A percentile compares a stretch with the other conserved stretches of the same genome.
phyloP scores from a whole-genome alignment of 2,329 filamentous ascomycete species.

The Colletotrichum graminicola region DNA sequence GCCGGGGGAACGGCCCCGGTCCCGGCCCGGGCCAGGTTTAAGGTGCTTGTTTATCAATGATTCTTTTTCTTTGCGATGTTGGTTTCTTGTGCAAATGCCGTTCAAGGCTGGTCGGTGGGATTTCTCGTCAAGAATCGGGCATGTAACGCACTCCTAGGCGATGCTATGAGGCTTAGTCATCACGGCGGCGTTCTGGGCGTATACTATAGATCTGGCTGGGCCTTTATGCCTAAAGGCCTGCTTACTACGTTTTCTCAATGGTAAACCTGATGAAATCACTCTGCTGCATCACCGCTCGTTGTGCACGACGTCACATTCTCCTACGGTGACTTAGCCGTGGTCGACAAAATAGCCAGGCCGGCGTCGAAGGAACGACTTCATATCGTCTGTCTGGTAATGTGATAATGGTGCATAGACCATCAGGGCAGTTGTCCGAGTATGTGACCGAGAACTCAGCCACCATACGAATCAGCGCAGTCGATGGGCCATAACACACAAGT shows the following conservation, averaged over 20 bases:
- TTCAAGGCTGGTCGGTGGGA: neutral
- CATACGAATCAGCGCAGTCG: neutral
- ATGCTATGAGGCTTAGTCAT: slow-evolving; percentile 27
- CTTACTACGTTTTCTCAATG: neutral
- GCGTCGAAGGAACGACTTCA: neutral
- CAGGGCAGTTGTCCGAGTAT: neutral
- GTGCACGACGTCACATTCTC: too few relatives aligned
- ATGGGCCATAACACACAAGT: neutral
- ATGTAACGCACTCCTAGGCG: slow-evolving; percentile 25
- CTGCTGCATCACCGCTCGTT: too few relatives aligned
- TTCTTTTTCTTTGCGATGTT: neutral
- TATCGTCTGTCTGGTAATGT: neutral
- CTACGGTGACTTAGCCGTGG: neutral
- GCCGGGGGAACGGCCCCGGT: slow-evolving; percentile 34
- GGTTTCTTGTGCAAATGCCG: slow-evolving; percentile 20
- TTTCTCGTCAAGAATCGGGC: slow-evolving; percentile 5
- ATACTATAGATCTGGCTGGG: slow-evolving; percentile 29
- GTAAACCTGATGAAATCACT: neutral
- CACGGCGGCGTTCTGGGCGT: slow-evolving; percentile 31
- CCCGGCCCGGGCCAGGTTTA: slow-evolving; percentile 21
- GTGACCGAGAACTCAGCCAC: neutral
- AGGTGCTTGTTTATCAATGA: neutral
- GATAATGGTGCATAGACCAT: neutral
- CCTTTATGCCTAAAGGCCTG: slow-evolving; percentile 1
- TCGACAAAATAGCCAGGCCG: neutral